Percentiles rank a stretch among this genome's conserved stretches.
These are phyloP conservation scores for Xenosphaeropsis pyriputrescens DNA, from an alignment of 2,329 filamentous ascomycete genomes.

Conservation along the genomic window DNA sequence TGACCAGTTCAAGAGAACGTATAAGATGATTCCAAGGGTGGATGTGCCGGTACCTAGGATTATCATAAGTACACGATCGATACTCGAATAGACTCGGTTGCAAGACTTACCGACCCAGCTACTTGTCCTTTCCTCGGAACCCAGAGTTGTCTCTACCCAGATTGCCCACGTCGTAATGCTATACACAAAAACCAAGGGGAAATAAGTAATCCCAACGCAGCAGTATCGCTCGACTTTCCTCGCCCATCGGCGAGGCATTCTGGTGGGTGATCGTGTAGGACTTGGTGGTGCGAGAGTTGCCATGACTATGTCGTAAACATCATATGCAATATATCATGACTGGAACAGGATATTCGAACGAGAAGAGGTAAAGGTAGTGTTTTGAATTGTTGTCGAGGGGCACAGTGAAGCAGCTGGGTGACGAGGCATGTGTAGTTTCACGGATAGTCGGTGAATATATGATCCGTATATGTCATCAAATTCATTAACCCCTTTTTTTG, in stretches of 20 bases:
- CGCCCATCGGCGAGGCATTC: constrained; percentile 43
- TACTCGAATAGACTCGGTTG: not conserved
- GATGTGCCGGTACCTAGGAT: constrained; percentile 37
- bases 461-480: too few species aligned
- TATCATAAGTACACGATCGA: constrained; percentile 1
- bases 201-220: constrained; percentile 65
- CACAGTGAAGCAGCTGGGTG: too few species aligned
- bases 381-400: too few species aligned
- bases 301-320: constrained; percentile 6
- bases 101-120: constrained; percentile 38
- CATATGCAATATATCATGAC: not conserved
- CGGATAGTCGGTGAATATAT: too few species aligned
- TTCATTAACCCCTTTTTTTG: too few species aligned
- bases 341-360: not conserved
- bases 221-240: constrained; percentile 69
- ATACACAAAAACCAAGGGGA: constrained; percentile 84
- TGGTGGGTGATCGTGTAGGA: constrained; percentile 21
- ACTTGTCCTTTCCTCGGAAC: constrained; percentile 35
- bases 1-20: constrained; percentile 67
- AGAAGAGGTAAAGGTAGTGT: too few species aligned
- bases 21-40: constrained; percentile 54
- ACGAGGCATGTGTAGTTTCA: too few species aligned
- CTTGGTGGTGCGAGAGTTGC: constrained; percentile 9
- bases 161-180: constrained; percentile 82
- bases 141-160: constrained; percentile 72